Conservation (phyloP, 2,329 filamentous ascomycete species). For the Pseudogymnoascus sp. region DNA sequence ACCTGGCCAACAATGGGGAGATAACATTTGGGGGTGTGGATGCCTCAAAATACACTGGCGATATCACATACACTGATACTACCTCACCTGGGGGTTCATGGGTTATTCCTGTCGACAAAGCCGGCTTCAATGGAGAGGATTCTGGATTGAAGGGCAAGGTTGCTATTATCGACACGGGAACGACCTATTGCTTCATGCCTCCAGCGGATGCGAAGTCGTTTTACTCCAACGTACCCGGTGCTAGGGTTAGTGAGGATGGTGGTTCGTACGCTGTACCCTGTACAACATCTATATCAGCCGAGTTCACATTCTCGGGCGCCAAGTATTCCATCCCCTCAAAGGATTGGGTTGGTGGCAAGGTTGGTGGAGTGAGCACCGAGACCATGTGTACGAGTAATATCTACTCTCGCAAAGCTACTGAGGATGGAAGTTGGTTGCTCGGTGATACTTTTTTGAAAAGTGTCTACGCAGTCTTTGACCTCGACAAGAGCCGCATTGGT, state of each 20-base stretch:
- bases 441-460: constrained; percentile 85
- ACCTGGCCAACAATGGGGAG: constrained; percentile 62
- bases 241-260: constrained; percentile 44
- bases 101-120: constrained; percentile 62
- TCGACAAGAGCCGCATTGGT: constrained; percentile 58
- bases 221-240: constrained; percentile 55
- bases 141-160: constrained; percentile 37
- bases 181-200: constrained; percentile 69
- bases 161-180: constrained; percentile 78
- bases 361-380: constrained; percentile 20
- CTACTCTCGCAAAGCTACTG: constrained; percentile 60
- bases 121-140: constrained; percentile 50
- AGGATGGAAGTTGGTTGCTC: constrained; percentile 59
- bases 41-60: constrained; percentile 54
- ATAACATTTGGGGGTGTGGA: constrained; percentile 69
- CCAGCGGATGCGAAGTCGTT: constrained; percentile 55
- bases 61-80: constrained; percentile 56
- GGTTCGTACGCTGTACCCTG: constrained; percentile 67
- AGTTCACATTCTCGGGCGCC: constrained; percentile 58
- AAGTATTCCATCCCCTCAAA: constrained; percentile 57
- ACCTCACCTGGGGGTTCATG: constrained; percentile 50
- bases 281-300: constrained; percentile 49
- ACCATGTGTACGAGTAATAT: constrained; percentile 61
- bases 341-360: constrained; percentile 55
- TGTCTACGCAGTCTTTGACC: constrained; percentile 79